Evolutionary conservation across 2,329 filamentous ascomycete genomes (phyloP).

Genomic region (Scedosporium minutisporum): DNA sequence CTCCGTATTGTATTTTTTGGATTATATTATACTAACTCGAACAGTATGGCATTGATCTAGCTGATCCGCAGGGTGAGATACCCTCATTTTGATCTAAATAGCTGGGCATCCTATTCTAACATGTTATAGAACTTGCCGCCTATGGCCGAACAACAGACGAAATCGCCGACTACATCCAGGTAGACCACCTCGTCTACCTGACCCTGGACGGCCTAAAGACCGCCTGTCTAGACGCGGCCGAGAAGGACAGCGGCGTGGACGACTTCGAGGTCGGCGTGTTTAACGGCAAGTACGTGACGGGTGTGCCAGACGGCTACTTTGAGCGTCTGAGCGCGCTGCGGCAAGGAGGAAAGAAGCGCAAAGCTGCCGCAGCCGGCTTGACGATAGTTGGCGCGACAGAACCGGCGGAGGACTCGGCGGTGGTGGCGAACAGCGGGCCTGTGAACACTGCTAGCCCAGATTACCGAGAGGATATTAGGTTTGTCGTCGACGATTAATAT

Average conservation of each 20-base stretch:
- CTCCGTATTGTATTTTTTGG: background rate
- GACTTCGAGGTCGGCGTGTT: constrained; percentile 90
- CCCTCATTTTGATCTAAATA: background rate
- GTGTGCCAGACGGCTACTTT: constrained; percentile 72
- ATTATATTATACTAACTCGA: background rate
- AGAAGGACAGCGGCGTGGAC: constrained; percentile 40
- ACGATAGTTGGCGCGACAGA: background rate
- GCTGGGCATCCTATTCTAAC: constrained; percentile 2
- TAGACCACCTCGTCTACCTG: constrained; percentile 47
- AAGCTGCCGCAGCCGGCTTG: background rate
- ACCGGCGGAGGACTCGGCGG: background rate
- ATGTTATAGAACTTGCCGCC: constrained; percentile 28
- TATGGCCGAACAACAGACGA: constrained; percentile 28
- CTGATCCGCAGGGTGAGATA: constrained; percentile 24
- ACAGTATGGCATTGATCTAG: constrained; percentile 38
- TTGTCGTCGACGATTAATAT: background rate
- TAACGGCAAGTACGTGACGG: constrained; percentile 76
- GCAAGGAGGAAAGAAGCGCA: background rate
- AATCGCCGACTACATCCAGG: constrained; percentile 32
- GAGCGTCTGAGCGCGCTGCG: constrained; percentile 55
- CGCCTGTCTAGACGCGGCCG: constrained; percentile 64
- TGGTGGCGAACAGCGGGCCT: constrained; percentile 1
- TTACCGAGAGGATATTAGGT: constrained; percentile 3
- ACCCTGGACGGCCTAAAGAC: constrained; percentile 66
- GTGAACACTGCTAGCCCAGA: background rate